These are phyloP conservation scores for Auriculariales sp. DNA, from an alignment of 768 basidiomycete species.

Conservation along the genomic window DNA sequence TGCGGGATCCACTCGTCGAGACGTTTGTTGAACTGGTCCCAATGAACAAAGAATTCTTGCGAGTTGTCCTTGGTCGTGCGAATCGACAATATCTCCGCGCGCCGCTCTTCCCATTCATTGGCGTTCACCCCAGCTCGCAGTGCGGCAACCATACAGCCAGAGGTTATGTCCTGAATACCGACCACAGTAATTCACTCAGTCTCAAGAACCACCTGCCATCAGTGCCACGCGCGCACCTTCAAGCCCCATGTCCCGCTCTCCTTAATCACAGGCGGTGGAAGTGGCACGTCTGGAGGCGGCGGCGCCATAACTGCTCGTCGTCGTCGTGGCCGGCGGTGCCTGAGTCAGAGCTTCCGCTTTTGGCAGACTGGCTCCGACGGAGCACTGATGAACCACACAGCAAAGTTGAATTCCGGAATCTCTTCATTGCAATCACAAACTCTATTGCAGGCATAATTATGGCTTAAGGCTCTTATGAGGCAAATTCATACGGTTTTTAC, in stretches of 20 bases:
- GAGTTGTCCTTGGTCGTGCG: conserved; percentile 51
- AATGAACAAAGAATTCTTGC: conserved; percentile 93
- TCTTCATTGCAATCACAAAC: too few relatives aligned
- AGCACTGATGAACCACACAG: too few relatives aligned
- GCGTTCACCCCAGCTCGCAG: conserved; percentile 59
- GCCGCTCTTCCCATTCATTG: conserved; percentile 66
- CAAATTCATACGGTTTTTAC: too few relatives aligned
- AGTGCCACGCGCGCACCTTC: conserved; percentile 34
- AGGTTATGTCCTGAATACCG: conserved; percentile 52
- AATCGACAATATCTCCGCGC: conserved; percentile 91
- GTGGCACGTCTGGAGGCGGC: conserved; percentile 15
- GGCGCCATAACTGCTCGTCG: conserved; percentile 3
- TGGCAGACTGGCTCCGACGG: too few relatives aligned
- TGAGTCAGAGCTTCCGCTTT: too few relatives aligned
- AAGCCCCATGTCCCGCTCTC: conserved; percentile 65
- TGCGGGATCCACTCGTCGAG: conserved; percentile 95
- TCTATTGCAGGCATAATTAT: too few relatives aligned
- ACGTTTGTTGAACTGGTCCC: conserved; percentile 98
- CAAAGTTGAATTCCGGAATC: too few relatives aligned
- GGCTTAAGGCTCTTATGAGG: too few relatives aligned
- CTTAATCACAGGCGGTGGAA: conserved; percentile 47
- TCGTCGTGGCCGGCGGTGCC: not conserved
- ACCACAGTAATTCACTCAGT: conserved; percentile 5
- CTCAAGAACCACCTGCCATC: conserved; percentile 11
- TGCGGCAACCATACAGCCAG: conserved; percentile 94